Evolutionary conservation across 495 filamentous ascomycete genomes (phyloP).

Genomic region (Talaromyces proteolyticus): DNA sequence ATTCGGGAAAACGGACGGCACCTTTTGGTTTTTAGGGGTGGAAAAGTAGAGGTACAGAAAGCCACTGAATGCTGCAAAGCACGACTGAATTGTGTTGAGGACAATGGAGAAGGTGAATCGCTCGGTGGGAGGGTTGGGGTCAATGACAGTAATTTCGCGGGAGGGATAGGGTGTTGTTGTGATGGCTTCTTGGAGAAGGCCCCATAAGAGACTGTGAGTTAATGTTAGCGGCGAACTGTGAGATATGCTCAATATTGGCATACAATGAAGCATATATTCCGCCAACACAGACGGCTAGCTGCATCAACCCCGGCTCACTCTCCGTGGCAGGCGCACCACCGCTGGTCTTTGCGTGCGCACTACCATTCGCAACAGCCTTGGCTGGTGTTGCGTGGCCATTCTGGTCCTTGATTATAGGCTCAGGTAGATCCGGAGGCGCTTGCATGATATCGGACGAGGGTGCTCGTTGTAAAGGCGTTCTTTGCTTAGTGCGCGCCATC

Average conservation of each 20-base stretch:
- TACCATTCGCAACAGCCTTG: slow-evolving; percentile 30
- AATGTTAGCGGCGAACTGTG: neutral
- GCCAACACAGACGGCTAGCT: slow-evolving; percentile 79
- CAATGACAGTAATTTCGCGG: slow-evolving; percentile 23
- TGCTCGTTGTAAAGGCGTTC: slow-evolving; percentile 57
- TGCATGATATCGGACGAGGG: slow-evolving; percentile 57
- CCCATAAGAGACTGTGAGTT: slow-evolving; percentile 78
- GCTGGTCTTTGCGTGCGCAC: slow-evolving; percentile 19
- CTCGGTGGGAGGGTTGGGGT: slow-evolving; percentile 50
- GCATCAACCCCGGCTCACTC: slow-evolving; percentile 50
- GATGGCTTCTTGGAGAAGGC: slow-evolving; percentile 92
- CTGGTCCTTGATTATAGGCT: slow-evolving; percentile 16
- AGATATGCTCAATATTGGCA: slow-evolving; percentile 5
- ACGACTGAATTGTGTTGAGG: slow-evolving; percentile 91
- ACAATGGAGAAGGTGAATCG: slow-evolving; percentile 91
- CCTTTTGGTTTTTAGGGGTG: slow-evolving; percentile 46
- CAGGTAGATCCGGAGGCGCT: slow-evolving; percentile 23
- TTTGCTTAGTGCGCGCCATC: slow-evolving; percentile 72
- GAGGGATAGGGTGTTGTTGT: slow-evolving; percentile 80
- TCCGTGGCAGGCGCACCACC: slow-evolving; percentile 24
- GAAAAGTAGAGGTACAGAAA: slow-evolving; percentile 72
- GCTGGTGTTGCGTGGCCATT: slow-evolving; percentile 18
- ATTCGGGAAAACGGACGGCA: slow-evolving; percentile 70
- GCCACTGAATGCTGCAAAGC: slow-evolving; percentile 77
- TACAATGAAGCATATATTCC: slow-evolving; percentile 98